A percentile compares a stretch with the other conserved stretches of the same genome.
Evolutionary conservation across 2,329 filamentous ascomycete species (phyloP).

Genomic region (Lachnellula subtilissima): DNA sequence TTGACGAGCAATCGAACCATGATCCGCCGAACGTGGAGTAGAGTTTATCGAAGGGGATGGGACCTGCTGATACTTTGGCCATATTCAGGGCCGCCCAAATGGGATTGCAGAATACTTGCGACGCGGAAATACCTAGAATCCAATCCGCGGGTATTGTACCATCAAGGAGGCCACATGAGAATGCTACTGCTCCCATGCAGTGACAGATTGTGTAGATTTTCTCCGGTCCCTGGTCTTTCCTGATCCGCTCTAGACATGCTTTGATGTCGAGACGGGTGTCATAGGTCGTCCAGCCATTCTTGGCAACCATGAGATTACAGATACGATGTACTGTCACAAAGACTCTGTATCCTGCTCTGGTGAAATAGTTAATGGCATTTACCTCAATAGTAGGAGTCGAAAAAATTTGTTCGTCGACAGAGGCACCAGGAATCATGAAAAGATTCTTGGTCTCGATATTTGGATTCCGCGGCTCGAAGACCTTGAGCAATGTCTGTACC

Average conservation of each 20-base stretch:
- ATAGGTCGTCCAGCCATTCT: slow-evolving; percentile 53
- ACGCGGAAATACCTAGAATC: slow-evolving; percentile 54
- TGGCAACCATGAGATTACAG: slow-evolving; percentile 45
- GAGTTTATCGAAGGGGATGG: slow-evolving; percentile 44
- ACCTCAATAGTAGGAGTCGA: slow-evolving; percentile 58
- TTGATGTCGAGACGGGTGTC: slow-evolving; percentile 56
- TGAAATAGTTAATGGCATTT: slow-evolving; percentile 61
- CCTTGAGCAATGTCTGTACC: slow-evolving; percentile 47
- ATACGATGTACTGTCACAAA: slow-evolving; percentile 56
- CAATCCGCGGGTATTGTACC: slow-evolving; percentile 53
- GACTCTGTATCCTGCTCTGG: slow-evolving; percentile 54
- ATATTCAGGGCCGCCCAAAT: slow-evolving; percentile 52
- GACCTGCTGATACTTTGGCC: slow-evolving; percentile 47
- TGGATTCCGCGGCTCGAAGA: slow-evolving; percentile 47
- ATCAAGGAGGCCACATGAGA: slow-evolving; percentile 54
- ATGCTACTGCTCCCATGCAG: slow-evolving; percentile 59
- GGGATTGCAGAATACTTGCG: slow-evolving; percentile 61
- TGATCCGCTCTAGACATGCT: slow-evolving; percentile 51
- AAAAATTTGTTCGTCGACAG: slow-evolving; percentile 60
- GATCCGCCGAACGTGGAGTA: slow-evolving; percentile 45
- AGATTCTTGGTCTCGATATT: slow-evolving; percentile 43
- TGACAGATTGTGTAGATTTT: slow-evolving; percentile 56
- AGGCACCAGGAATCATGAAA: slow-evolving; percentile 58
- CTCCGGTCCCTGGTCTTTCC: slow-evolving; percentile 32
- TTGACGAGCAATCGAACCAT: slow-evolving; percentile 52